phyloP scores from a whole-genome alignment of 2,329 filamentous ascomycete genomes.

The Curvularia verruculosa region DNA sequence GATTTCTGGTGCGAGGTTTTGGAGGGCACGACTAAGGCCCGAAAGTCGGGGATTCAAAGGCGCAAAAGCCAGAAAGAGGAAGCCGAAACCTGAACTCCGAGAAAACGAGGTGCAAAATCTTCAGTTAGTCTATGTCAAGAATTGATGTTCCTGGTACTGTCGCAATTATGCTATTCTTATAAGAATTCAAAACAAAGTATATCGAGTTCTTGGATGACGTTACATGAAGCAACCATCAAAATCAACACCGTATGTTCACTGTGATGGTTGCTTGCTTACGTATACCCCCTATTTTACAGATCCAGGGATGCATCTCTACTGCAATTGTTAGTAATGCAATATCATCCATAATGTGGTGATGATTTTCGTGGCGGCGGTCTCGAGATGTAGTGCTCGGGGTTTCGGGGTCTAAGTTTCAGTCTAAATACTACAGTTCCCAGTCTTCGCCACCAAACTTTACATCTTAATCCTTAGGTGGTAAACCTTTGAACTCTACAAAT shows the following conservation, averaged over 20 bases:
- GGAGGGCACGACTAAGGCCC: not conserved
- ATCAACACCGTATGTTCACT: too few relatives aligned
- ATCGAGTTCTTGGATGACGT: too few relatives aligned
- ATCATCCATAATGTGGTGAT: not conserved
- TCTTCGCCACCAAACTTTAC: not conserved
- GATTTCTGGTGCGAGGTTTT: not conserved
- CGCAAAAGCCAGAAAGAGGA: not conserved
- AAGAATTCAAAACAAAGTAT: too few relatives aligned
- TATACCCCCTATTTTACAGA: not conserved
- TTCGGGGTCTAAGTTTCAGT: not conserved
- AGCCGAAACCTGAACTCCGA: not conserved
- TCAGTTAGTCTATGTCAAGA: too few relatives aligned
- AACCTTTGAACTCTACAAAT: not conserved
- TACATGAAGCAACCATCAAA: too few relatives aligned
- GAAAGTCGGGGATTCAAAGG: not conserved
- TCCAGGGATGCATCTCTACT: not conserved
- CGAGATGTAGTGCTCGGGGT: not conserved
- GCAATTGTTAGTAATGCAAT: not conserved
- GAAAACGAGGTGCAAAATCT: too few relatives aligned
- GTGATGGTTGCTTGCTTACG: not conserved
- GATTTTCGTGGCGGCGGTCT: not conserved
- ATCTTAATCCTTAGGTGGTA: not conserved
- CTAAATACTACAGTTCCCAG: not conserved
- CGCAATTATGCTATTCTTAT: too few relatives aligned
- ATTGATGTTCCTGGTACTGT: too few relatives aligned